phyloP scores from a whole-genome alignment of 1,284 basidiomycete genomes.

The Coniferiporia sulphurascens region DNA sequence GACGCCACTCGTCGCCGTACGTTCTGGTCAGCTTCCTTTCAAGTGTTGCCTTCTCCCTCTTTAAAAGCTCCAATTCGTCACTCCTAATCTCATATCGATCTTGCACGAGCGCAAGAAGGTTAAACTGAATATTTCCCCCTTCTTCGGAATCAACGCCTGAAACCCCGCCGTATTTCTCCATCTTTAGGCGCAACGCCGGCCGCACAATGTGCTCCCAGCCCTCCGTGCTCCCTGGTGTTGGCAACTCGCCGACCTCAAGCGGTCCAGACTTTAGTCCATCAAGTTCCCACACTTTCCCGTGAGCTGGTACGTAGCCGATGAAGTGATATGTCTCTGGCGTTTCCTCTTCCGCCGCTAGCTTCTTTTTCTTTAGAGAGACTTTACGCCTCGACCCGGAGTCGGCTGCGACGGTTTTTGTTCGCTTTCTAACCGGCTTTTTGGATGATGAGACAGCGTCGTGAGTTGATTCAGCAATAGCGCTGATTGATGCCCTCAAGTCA shows the following conservation, averaged over 20 bases:
- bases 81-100: conserved; percentile 43
- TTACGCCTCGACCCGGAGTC: conserved; percentile 24
- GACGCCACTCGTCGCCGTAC: conserved; percentile 34
- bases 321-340: conserved; percentile 49
- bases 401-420: conserved; percentile 18
- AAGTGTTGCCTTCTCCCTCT: conserved; percentile 39
- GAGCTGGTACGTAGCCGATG: conserved; percentile 56
- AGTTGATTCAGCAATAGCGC: conserved; percentile 40
- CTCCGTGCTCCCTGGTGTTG: conserved; percentile 19
- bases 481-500: conserved; percentile 50
- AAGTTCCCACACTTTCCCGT: conserved; percentile 62
- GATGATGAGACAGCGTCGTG: conserved; percentile 30
- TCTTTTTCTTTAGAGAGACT: conserved; percentile 19
- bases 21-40: conserved; percentile 40
- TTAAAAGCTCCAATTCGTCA: conserved; percentile 50
- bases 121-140: conserved; percentile 50
- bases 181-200: conserved; percentile 53
- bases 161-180: conserved; percentile 46
- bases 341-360: conserved; percentile 27
- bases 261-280: conserved; percentile 47
- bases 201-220: conserved; percentile 57
- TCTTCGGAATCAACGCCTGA: conserved; percentile 28
- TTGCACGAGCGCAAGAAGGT: conserved; percentile 54
- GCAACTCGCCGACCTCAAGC: conserved; percentile 54
- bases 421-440: conserved; percentile 35